Evolutionary conservation across 176 grass and related monocot genomes (phyloP).

Genomic region (Elymus sibiricus): DNA sequence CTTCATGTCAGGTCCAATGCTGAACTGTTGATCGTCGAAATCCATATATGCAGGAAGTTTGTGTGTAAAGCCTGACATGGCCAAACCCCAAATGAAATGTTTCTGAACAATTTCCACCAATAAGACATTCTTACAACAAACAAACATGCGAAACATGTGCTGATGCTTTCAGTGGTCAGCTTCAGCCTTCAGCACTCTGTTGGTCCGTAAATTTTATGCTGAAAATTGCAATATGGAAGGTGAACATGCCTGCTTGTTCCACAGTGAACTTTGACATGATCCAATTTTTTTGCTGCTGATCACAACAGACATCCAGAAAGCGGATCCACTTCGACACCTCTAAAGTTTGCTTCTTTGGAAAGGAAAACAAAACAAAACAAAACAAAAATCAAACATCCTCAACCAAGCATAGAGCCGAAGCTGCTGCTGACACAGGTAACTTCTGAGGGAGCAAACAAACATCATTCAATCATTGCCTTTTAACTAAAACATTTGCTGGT

Average conservation of each 20-base stretch:
- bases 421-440: background rate
- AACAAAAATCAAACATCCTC: background rate
- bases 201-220: background rate
- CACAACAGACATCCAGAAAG: background rate
- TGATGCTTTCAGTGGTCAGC: background rate
- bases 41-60: background rate
- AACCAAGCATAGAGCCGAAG: background rate
- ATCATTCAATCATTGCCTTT: background rate
- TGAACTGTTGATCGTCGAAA: background rate
- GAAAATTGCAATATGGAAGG: background rate
- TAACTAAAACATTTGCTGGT: background rate
- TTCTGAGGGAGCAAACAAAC: background rate
- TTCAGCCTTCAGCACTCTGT: background rate
- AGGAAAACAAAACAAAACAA: background rate
- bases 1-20: background rate
- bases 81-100: background rate
- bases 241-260: background rate
- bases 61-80: background rate
- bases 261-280: background rate
- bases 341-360: slow-evolving; percentile 36
- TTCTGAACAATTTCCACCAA: background rate
- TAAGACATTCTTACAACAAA: background rate
- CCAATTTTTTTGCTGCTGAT: background rate
- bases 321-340: background rate
- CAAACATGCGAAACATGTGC: background rate